A percentile compares a stretch with the other conserved stretches of the same genome.
Conservation (phyloP, 2,329 filamentous ascomycete genomes). For the Xylaria sp. region DNA sequence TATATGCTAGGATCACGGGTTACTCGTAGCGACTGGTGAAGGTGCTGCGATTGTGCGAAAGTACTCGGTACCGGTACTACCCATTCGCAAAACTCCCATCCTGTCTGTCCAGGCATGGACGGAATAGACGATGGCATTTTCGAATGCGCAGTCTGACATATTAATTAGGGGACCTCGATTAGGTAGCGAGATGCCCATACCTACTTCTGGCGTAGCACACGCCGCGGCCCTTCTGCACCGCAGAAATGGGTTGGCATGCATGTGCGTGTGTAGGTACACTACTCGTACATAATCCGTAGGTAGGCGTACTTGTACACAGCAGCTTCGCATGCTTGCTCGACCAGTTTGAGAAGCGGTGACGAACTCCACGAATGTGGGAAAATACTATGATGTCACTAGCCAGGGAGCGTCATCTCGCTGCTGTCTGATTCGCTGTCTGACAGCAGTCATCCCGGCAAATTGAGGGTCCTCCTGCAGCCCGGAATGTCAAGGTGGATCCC, state of each 20-base stretch:
- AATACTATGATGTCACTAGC: background rate
- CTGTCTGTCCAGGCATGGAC: too few species aligned
- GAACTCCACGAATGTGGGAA: background rate
- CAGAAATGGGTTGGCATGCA: background rate
- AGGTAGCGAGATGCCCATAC: too few species aligned
- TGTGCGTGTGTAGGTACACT: background rate
- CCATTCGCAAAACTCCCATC: too few species aligned
- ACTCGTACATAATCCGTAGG: background rate
- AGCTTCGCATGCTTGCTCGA: background rate
- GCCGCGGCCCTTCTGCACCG: background rate
- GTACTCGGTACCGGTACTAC: too few species aligned
- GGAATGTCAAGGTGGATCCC: background rate
- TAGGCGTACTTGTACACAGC: background rate
- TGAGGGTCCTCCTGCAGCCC: background rate
- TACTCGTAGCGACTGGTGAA: too few species aligned
- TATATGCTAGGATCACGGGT: too few species aligned
- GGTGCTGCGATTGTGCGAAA: too few species aligned
- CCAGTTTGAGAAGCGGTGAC: background rate
- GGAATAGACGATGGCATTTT: too few species aligned
- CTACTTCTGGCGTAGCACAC: background rate
- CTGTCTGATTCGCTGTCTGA: background rate
- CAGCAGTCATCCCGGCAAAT: background rate
- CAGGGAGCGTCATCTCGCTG: background rate
- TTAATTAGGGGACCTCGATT: too few species aligned
- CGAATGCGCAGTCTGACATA: too few species aligned